Conservation (phyloP, 179 eudicot species). For the Silene noctiflora region DNA sequence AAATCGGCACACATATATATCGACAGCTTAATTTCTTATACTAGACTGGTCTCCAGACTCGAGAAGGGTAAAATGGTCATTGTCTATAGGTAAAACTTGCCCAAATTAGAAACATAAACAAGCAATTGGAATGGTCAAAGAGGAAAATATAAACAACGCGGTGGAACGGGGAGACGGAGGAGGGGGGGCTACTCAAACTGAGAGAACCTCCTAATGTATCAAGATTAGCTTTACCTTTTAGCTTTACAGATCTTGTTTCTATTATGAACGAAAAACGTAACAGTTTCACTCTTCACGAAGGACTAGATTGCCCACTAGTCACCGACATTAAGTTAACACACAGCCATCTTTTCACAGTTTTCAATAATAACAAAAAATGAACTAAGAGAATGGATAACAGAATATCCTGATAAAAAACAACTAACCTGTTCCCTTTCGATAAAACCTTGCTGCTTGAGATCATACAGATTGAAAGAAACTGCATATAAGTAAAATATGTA, state of each 20-base stretch:
- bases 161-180: too few relatives aligned
- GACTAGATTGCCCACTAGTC: neutral
- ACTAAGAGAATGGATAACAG: neutral
- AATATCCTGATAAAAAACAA: neutral
- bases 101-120: too few relatives aligned
- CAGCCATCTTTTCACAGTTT: neutral
- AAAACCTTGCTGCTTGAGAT: constrained; percentile 98
- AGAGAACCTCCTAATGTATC: too few relatives aligned
- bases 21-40: neutral
- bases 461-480: constrained; percentile 96
- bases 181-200: neutral
- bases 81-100: too few relatives aligned
- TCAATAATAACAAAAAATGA: neutral
- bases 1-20: neutral
- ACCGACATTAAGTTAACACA: neutral
- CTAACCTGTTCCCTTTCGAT: constrained; percentile 94
- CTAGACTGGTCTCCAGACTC: too few relatives aligned
- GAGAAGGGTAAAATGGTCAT: too few relatives aligned
- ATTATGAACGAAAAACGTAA: neutral
- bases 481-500: constrained; percentile 24
- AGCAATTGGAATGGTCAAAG: too few relatives aligned
- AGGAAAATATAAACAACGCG: too few relatives aligned
- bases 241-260: neutral
- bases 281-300: neutral
- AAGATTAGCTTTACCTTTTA: neutral